Evolutionary conservation across 352 stramenopile species (phyloP).

Genomic region (Phytophthora niederhauseri): DNA sequence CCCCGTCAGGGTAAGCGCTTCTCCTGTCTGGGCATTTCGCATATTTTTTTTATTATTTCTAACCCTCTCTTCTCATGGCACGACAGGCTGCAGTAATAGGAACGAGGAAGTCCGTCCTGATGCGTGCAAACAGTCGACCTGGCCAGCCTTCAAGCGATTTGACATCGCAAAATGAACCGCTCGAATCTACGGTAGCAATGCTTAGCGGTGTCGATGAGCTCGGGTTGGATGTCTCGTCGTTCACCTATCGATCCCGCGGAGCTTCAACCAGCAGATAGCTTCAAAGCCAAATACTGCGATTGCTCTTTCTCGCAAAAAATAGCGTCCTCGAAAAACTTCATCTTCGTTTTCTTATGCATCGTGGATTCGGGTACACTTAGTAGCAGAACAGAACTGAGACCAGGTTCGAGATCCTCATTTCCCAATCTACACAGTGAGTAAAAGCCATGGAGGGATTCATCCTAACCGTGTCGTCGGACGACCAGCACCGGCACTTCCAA

Average conservation of each 20-base stretch:
- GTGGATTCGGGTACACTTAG: background rate
- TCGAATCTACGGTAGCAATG: conserved; percentile 24
- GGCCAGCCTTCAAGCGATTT: background rate
- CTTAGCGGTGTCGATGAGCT: conserved; percentile 57
- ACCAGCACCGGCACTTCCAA: conserved; percentile 14
- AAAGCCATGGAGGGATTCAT: conserved; percentile 55
- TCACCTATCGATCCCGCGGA: conserved; percentile 48
- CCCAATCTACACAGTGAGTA: background rate
- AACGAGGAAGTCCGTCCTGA: conserved; percentile 20
- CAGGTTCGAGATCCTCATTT: conserved; percentile 1
- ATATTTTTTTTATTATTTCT: background rate
- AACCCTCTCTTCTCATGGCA: background rate
- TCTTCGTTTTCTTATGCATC: background rate
- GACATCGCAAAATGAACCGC: conserved; percentile 6
- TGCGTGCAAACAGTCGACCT: conserved; percentile 18
- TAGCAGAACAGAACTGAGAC: background rate
- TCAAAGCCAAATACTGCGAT: background rate
- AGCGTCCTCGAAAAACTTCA: background rate
- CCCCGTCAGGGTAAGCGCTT: conserved; percentile 24
- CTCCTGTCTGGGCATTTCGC: background rate
- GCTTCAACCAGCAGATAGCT: conserved; percentile 14
- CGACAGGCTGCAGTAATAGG: conserved; percentile 21
- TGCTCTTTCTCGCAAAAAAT: background rate
- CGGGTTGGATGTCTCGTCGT: conserved; percentile 62
- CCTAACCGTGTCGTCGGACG: conserved; percentile 39